Conservation (phyloP, 495 filamentous ascomycete genomes). For the Penicillium cinerascens region DNA sequence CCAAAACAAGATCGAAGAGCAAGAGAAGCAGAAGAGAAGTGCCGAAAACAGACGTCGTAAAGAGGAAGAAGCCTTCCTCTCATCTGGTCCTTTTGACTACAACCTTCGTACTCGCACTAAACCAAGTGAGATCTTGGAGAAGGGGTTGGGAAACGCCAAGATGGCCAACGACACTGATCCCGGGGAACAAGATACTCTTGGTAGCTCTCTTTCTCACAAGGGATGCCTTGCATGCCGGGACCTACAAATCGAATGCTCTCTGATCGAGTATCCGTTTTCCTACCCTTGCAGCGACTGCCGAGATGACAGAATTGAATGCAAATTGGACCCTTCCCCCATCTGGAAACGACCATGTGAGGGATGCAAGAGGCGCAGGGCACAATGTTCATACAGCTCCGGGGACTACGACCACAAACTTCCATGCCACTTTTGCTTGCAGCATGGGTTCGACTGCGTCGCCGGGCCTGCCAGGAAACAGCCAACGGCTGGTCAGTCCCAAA, state of each 20-base stretch:
- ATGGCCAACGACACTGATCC: background rate
- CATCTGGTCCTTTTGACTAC: background rate
- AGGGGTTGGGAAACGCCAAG: background rate
- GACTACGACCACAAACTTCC: slow-evolving; percentile 6
- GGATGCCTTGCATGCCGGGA: slow-evolving; percentile 1
- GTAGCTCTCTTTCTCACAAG: background rate
- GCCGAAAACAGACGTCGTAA: background rate
- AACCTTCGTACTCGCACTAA: background rate
- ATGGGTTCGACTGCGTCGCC: slow-evolving; percentile 5
- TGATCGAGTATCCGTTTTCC: background rate
- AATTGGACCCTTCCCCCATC: background rate
- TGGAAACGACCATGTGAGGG: slow-evolving; percentile 7
- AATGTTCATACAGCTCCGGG: background rate
- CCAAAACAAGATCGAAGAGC: background rate
- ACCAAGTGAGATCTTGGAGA: background rate
- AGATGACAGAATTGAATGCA: slow-evolving; percentile 2
- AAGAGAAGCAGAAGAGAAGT: background rate
- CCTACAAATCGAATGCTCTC: background rate
- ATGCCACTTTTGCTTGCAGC: background rate
- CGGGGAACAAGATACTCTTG: background rate
- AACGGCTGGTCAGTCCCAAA: background rate
- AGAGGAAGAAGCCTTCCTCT: background rate
- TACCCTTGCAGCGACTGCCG: slow-evolving; percentile 5
- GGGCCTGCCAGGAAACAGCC: slow-evolving; percentile 2
- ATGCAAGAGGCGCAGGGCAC: background rate